Evolutionary conservation across 1,284 basidiomycete genomes (phyloP).

Genomic region (Ustanciosporium gigantosporum): DNA sequence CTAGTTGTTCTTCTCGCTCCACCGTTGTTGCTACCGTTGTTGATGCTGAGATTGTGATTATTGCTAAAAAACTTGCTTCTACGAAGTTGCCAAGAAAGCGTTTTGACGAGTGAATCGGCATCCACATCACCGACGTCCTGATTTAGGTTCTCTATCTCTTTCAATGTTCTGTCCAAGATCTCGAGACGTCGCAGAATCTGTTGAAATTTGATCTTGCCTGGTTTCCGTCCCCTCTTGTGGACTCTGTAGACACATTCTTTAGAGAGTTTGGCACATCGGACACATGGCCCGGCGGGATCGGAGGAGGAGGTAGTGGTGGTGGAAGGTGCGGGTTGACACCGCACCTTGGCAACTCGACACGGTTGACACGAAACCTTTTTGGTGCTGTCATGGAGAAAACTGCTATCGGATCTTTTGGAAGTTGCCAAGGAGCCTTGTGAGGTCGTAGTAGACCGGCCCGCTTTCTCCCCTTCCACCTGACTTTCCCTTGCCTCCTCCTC

Average conservation of each 20-base stretch:
- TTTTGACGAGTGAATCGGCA: slow-evolving; percentile 15
- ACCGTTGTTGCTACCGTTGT: no score
- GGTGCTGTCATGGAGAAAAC: no score
- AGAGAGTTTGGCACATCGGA: slow-evolving; percentile 16
- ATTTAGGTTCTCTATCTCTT: slow-evolving; percentile 19
- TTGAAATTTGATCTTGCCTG: slow-evolving; percentile 37
- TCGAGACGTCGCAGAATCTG: slow-evolving; percentile 23
- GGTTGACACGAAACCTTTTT: slow-evolving; percentile 31
- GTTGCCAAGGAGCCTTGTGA: not conserved
- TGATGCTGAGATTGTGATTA: no score
- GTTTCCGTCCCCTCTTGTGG: slow-evolving; percentile 30
- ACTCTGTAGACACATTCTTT: slow-evolving; percentile 13
- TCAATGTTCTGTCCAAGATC: slow-evolving; percentile 14
- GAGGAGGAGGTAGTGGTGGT: not conserved
- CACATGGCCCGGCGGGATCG: no score
- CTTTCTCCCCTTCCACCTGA: slow-evolving; percentile 8
- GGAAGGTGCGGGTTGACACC: slow-evolving; percentile 9
- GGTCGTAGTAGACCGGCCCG: slow-evolving; percentile 1
- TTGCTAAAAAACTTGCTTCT: slow-evolving; percentile 16
- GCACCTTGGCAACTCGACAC: slow-evolving; percentile 31
- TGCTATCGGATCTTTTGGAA: not conserved
- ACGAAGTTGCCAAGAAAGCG: slow-evolving; percentile 20
- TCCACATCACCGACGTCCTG: slow-evolving; percentile 15
- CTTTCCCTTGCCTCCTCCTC: not conserved
- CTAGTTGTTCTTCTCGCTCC: not conserved